Base-by-base conservation (phyloP, 352 stramenopile genomes). In the Lagenidium sp. region DNA sequence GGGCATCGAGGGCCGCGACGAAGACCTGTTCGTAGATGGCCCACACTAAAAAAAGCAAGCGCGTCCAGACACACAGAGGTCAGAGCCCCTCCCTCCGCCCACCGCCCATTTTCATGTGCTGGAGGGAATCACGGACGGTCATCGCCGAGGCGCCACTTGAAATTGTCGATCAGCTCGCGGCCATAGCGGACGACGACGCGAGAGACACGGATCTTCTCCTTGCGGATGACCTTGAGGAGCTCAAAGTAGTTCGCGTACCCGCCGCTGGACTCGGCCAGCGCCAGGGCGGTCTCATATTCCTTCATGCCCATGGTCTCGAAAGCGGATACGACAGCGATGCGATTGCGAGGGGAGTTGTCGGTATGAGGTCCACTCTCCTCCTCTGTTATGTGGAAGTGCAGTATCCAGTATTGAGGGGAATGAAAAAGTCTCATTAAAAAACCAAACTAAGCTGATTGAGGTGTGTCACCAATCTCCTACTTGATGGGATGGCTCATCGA, bases 351-450 rank as follows among this genome's bases (percentile, higher is more conserved):
- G n/a, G 13, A n/a, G 8, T 13, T 26, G 15, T 18, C 29, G 25
- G 16, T 37, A 18, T 36, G 42, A 28, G 23, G 16, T 44, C 43
- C 42, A 22, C 16, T n/a, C 6, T 39, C n/a, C 8, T 25, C 40
- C 47, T 47, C 39, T 43, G 20, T 41, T 43, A 25, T 47, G 29
- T 31, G n/a, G n/a, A n/a, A n/a, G n/a, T n/a, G n/a, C n/a, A n/a
- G n/a, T n/a, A n/a, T n/a, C n/a, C n/a, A n/a, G n/a, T n/a, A n/a
- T n/a, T n/a, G n/a, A n/a, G n/a, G n/a, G n/a, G n/a, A n/a, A n/a
- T n/a, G n/a, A n/a, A n/a, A n/a, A n/a, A 1, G 28, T 82, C 5
- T 68, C 81, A 34, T 85, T 65, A 39, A 45, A n/a, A 43, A 15
- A 31, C 19, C n/a, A n/a, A n/a, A n/a, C n/a, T n/a, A n/a, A n/a